Conservation (phyloP, 2,329 filamentous ascomycete species). For the Dactylellina haptotyla region DNA sequence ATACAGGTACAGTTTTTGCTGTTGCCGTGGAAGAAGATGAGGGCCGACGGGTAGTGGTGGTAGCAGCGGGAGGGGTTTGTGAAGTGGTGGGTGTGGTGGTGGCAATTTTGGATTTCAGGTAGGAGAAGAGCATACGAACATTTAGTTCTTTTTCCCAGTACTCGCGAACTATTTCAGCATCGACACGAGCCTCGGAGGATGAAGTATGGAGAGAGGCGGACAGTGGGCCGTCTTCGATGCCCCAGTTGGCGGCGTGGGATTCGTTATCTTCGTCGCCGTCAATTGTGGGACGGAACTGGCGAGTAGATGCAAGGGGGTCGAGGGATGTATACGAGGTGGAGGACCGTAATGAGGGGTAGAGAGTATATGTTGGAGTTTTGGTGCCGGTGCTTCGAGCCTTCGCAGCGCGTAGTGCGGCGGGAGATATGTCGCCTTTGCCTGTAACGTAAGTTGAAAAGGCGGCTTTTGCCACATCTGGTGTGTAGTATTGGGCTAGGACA, state of each 20-base stretch:
- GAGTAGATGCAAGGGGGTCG: slow-evolving; percentile 39
- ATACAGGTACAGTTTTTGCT: slow-evolving; percentile 77
- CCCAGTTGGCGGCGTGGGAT: slow-evolving; percentile 71
- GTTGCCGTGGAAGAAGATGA: slow-evolving; percentile 62
- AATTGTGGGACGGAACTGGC: slow-evolving; percentile 58
- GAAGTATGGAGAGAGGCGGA: slow-evolving; percentile 60
- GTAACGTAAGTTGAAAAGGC: slow-evolving; percentile 84
- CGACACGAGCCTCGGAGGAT: slow-evolving; percentile 57
- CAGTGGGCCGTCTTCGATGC: slow-evolving; percentile 68
- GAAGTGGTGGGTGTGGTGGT: slow-evolving; percentile 61
- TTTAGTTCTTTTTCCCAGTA: slow-evolving; percentile 96
- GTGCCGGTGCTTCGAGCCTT: slow-evolving; percentile 30
- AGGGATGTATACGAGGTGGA: slow-evolving; percentile 41
- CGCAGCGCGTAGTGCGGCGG: neutral
- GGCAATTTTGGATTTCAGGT: slow-evolving; percentile 71
- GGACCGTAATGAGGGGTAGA: slow-evolving; percentile 35
- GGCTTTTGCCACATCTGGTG: slow-evolving; percentile 74
- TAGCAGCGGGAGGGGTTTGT: slow-evolving; percentile 61
- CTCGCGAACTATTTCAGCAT: slow-evolving; percentile 68
- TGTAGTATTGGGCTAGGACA: slow-evolving; percentile 80
- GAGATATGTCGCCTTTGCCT: slow-evolving; percentile 16
- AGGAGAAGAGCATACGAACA: slow-evolving; percentile 89
- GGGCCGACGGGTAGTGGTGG: slow-evolving; percentile 64
- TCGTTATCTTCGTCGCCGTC: slow-evolving; percentile 59
- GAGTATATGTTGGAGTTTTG: slow-evolving; percentile 25